phyloP scores from a whole-genome alignment of 140 eudicot genomes.

The Senecio squalidus region DNA sequence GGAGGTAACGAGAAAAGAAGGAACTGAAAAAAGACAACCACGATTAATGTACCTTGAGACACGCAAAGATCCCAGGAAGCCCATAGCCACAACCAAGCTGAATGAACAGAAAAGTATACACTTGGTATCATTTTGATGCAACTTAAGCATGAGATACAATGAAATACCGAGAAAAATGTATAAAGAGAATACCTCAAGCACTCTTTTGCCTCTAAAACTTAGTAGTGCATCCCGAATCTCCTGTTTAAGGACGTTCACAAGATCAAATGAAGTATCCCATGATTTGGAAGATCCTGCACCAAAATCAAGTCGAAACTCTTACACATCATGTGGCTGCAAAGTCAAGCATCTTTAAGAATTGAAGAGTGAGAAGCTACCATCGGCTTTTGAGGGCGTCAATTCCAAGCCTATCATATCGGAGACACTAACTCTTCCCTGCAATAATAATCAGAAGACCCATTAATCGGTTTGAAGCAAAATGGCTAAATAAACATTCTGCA shows the following conservation, averaged over 20 bases:
- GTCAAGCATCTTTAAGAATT: not conserved
- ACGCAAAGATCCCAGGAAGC: conserved; percentile 76
- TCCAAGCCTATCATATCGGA: conserved; percentile 69
- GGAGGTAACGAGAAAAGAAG: not conserved
- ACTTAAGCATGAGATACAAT: not conserved
- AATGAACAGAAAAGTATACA: conserved; percentile 4
- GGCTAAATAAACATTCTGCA: not conserved
- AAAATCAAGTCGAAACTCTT: conserved; percentile 6
- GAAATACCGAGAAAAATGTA: not conserved
- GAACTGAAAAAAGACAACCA: not conserved
- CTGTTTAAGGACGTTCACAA: conserved; percentile 61
- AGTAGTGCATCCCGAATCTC: conserved; percentile 82
- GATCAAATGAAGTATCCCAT: conserved; percentile 73
- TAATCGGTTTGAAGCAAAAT: not conserved
- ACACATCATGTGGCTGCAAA: not conserved
- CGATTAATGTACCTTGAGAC: conserved; percentile 55
- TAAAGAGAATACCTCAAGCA: conserved; percentile 52
- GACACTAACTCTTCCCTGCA: conserved; percentile 74
- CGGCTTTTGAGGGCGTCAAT: conserved; percentile 49
- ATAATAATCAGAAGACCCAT: not conserved
- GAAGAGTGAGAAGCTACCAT: conserved; percentile 42
- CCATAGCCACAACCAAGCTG: conserved; percentile 76
- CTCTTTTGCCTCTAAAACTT: conserved; percentile 84
- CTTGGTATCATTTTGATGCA: not conserved
- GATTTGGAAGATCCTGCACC: conserved; percentile 56